Evolutionary conservation across 192 early-diverging fungal species (phyloP).

Genomic region (Dissophora globulifera): DNA sequence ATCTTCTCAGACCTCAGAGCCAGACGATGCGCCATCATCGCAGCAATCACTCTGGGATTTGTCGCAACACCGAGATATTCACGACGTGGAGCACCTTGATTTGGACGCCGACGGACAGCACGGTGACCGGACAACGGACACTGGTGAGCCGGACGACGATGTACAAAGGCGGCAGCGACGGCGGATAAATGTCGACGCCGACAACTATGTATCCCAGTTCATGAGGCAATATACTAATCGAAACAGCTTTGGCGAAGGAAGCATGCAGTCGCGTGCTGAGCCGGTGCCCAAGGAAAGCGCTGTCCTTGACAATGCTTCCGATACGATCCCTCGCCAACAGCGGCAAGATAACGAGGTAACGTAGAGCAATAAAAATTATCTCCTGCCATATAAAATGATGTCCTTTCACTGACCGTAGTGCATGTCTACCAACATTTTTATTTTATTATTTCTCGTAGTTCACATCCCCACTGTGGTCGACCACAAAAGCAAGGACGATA

Average conservation of each 20-base stretch:
- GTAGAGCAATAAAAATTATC: not conserved
- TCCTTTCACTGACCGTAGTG: no score
- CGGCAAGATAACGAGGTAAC: slow-evolving; percentile 33
- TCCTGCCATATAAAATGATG: slow-evolving; percentile 2
- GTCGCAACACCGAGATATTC: slow-evolving; percentile 32
- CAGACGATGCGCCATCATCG: slow-evolving; percentile 3
- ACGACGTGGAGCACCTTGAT: not conserved
- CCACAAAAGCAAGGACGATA: slow-evolving; percentile 7
- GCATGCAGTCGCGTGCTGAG: no score
- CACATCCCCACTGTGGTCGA: slow-evolving; percentile 38
- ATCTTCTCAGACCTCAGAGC: slow-evolving; percentile 23
- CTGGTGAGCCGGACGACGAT: not conserved
- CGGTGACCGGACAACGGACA: not conserved
- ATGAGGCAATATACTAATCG: slow-evolving; percentile 11
- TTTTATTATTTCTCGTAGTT: slow-evolving; percentile 1
- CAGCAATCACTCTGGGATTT: slow-evolving; percentile 30
- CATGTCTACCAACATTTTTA: not conserved
- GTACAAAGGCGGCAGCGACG: not conserved
- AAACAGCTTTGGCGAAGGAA: no score
- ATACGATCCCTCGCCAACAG: not conserved
- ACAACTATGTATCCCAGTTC: slow-evolving; percentile 23
- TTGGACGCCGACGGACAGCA: not conserved
- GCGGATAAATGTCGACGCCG: not conserved
- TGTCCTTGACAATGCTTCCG: not conserved
- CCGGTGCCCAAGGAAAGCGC: not conserved